A percentile compares a stretch with the other conserved stretches of the same genome.
phyloP scores from a whole-genome alignment of 768 basidiomycete genomes.

The Boletus rufocinnamomeus region DNA sequence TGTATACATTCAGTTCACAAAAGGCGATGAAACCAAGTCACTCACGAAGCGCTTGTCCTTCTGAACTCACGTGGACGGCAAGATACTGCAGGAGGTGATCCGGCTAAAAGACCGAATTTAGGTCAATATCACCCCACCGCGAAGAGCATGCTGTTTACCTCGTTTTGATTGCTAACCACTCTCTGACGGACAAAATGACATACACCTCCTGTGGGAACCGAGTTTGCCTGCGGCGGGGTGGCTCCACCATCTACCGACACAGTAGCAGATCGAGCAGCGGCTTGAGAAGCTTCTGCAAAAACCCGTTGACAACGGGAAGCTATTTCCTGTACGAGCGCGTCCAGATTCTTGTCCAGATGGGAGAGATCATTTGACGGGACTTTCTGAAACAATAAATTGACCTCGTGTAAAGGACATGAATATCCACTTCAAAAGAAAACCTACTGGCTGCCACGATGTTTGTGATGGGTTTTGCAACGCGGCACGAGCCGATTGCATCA shows the following conservation, averaged over 20 bases:
- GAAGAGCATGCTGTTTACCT: slow-evolving; percentile 45
- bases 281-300: slow-evolving; percentile 63
- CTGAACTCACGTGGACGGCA: slow-evolving; percentile 44
- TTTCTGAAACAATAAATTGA: slow-evolving; percentile 43
- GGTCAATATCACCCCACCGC: slow-evolving; percentile 27
- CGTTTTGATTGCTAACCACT: slow-evolving; percentile 46
- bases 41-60: slow-evolving; percentile 50
- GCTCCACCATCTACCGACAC: slow-evolving; percentile 37
- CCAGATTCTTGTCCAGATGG: slow-evolving; percentile 67
- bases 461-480: slow-evolving; percentile 49
- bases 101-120: slow-evolving; percentile 39
- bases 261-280: slow-evolving; percentile 61
- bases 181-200: slow-evolving; percentile 54
- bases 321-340: slow-evolving; percentile 62
- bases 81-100: slow-evolving; percentile 55
- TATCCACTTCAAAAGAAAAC: slow-evolving; percentile 36
- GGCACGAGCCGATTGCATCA: slow-evolving; percentile 49
- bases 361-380: slow-evolving; percentile 51
- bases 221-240: slow-evolving; percentile 34
- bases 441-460: slow-evolving; percentile 55
- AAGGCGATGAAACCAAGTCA: slow-evolving; percentile 29
- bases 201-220: slow-evolving; percentile 31
- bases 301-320: slow-evolving; percentile 59
- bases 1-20: slow-evolving; percentile 36
- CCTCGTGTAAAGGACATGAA: slow-evolving; percentile 27